Base-by-base conservation (phyloP, 345 rosid species). In the Aquilaria malaccensis region DNA sequence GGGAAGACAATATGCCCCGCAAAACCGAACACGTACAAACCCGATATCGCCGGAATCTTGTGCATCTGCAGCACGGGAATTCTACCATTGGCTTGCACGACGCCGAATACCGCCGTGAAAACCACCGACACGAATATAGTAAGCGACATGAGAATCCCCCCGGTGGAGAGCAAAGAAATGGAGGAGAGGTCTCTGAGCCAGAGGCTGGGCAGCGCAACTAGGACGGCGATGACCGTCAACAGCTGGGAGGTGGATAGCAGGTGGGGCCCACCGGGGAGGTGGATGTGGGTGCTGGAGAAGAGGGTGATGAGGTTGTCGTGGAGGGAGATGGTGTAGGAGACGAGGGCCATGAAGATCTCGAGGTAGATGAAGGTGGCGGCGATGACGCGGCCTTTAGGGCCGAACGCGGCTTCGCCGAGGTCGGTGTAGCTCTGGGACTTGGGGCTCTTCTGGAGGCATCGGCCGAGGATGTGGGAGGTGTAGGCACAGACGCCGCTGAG, bases 1-100 rank as follows among this genome's bases (percentile, higher is more conserved):
- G 96, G 96, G 71, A 89, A 89, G 15, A 89, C 94, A 60, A 83
- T 72, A 68, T 89, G 91, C 11, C 96, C 96, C 33, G 86, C 85
- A 60, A 68, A 86, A 50, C 94, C 72, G 68, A 83, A 89, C 30
- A 84, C 5, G 45, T 86, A 89, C 11, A 89, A 76, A 10, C 94
- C 94, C 2, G 94, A 86, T 10, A 89, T 70, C 12, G 76, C 72
- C 31, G 96, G 94, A 63, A 89, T 76, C 14, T 81, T 84, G 22
- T 48, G 47, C 51, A 84, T 47, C 33, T 61, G 70, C 14, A 89
- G 78, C 49, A 46, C 60, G 2, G 89, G 85, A 31, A 89, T 86
- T 7, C 6, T 64, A 1, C 76, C 76, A 45, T 79, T 70, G 14
- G 75, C 62, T 11, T 33, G 37, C 29, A 89, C 78, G 55, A 78